Conservation (phyloP, 1,139 yeast species). For the Geotrichum europaeum region DNA sequence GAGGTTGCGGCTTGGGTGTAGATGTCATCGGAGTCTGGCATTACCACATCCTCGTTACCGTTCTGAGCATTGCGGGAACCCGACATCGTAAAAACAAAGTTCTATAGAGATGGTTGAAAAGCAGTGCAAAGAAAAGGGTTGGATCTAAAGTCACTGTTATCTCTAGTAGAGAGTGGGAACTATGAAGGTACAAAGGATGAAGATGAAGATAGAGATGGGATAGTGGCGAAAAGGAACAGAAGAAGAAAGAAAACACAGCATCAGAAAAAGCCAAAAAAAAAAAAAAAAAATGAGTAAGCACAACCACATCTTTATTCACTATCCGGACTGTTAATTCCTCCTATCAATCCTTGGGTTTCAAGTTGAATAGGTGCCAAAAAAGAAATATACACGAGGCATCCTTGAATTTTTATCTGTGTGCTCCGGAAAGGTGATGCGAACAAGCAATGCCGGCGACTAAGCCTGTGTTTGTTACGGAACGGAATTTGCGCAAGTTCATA, state of each 20-base stretch:
- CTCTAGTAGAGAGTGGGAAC: neutral
- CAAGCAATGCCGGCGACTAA: neutral
- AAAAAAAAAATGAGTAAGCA: neutral
- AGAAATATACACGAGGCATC: neutral
- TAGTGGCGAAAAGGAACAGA: constrained; percentile 5
- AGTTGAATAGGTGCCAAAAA: neutral
- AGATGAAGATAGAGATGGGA: neutral
- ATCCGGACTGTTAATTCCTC: neutral
- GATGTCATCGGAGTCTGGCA: constrained; percentile 14
- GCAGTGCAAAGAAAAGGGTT: neutral
- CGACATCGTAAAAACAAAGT: neutral
- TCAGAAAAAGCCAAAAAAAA: neutral
- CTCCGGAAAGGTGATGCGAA: neutral
- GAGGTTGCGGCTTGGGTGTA: neutral
- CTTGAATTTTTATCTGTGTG: neutral
- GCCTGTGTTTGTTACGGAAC: neutral
- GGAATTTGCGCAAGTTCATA: constrained; percentile 1
- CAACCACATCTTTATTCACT: neutral
- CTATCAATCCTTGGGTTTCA: neutral
- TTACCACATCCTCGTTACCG: constrained; percentile 4
- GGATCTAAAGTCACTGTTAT: neutral
- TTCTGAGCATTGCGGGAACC: neutral
- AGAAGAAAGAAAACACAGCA: neutral
- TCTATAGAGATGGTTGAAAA: neutral
- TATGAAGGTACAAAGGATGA: neutral